Base-by-base conservation (phyloP, 164 flowering plant species). In the Pachysandra terminalis region DNA sequence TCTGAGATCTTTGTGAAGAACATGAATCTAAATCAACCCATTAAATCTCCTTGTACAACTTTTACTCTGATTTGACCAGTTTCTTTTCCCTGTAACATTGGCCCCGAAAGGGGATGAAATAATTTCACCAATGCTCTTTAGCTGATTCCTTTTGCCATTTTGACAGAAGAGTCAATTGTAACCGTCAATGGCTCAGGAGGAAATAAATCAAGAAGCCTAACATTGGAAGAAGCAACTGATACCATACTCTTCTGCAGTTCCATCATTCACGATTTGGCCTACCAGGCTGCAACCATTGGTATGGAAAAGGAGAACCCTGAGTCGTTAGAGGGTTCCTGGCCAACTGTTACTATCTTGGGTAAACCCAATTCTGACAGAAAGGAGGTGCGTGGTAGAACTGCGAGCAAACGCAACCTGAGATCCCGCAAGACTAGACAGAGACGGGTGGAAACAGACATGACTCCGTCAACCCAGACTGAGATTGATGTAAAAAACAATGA, bases 211-310 rank as follows among this genome's bases (percentile, higher is more conserved):
- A 86, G 84, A 85, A 92, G 93, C 85, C 77, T 89, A 19, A 88
- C 95, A 2, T 82, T 92, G 64, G 96, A 96, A 65, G 99, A 92
- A 85, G 98, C 98, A 59, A 88, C 95, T 0, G 99, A 96, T 70
- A 77, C 93, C 23, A 86, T 92, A 59, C 95, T 89, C 37, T 92
- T 95, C 80, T 96, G 99, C 83, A 87, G 86, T 69, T 90, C 99
- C 32, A 87, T 92, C 54, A 81, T 90, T 70, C 96, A 96, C 45
- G 77, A 85, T 80, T 74, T 96, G 52, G 99, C 93, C 17, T 86
- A 86, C 70, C 78, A 81, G 64, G 99, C 97, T 73, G 97, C 93
- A 65, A 71, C 83, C 56, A 81, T 87, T 62, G 98, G 87, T 3
- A 84, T 88, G 40, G 91, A 89, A 56, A 92, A 86, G 74, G 94